Evolutionary conservation across 805 yeast genomes (phyloP), one percentile per base, ranked within the genome.

Genomic region (Suhomyces vadensis): DNA sequence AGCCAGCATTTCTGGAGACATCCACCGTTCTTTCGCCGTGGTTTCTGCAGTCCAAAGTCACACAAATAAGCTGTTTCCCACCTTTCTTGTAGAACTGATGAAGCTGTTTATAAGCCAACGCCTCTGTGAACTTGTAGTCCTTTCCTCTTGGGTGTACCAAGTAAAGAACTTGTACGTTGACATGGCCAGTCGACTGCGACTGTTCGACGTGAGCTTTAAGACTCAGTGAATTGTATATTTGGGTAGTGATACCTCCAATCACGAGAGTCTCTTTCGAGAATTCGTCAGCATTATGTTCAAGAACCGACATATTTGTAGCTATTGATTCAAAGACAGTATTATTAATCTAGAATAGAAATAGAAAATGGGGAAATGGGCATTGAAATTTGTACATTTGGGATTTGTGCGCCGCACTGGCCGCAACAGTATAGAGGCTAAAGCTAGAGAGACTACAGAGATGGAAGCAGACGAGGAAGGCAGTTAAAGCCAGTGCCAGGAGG

Each of bases 41-140:
- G 56, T 81, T 81, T 25, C 82, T 67, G 47, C 64, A 55, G 52
- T 81, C 86, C 49, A 76, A 77, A 0, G 78, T 65, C 8, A 77
- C 77, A 36, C 75, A 74, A 26, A 81, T 65, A 42, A 76, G 51
- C 2, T 60, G 55, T 14, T 44, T 40, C 8, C 43, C 42, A 13
- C 50, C 50, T n/a, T 54, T 55, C 22, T 49, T 41, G 35, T 59
- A 47, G 48, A 57, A 60, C 40, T 63, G 59, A 7, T 63, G 47
- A 16, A 72, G 53, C 6, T 71, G 52, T n/a, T 54, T 56, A 41
- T 65, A 62, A 0, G 79, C 81, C 23, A 75, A 49, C 3, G 63
- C 52, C 48, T 70, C 74, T 20, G 77, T 63, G 43, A 58, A 62
- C 13, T 56, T 49, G 56, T 73, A 63, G 44, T 66, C 58, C 2